phyloP scores from a whole-genome alignment of 2,329 filamentous ascomycete genomes.

The Colletotrichum agaves region DNA sequence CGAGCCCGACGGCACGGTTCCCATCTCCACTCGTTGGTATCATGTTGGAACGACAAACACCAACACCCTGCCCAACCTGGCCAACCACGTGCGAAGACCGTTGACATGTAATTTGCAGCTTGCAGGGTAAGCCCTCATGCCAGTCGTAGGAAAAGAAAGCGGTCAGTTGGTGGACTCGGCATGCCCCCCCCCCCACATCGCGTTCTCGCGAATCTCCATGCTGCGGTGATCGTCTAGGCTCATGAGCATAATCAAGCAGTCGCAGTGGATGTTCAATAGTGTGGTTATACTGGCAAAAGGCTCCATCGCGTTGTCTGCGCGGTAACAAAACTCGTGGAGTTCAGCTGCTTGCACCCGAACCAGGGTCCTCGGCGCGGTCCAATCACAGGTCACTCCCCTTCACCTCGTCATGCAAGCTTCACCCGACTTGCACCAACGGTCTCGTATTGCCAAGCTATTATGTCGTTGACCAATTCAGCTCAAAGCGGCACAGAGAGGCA shows the following conservation, averaged over 20 bases:
- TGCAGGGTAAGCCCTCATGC: background rate
- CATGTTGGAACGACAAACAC: background rate
- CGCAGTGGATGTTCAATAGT: background rate
- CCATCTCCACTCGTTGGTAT: background rate
- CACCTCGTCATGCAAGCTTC: background rate
- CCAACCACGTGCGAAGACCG: background rate
- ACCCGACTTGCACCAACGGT: conserved; percentile 13
- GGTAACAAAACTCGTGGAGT: background rate
- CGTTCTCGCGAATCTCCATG: background rate
- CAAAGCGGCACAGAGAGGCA: background rate
- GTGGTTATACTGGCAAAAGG: background rate
- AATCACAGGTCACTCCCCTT: background rate
- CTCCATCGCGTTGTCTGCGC: background rate
- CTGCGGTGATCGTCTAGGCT: background rate
- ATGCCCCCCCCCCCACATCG: background rate
- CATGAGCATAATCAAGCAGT: background rate
- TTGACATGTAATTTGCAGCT: background rate
- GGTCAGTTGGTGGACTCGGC: background rate
- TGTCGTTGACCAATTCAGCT: background rate
- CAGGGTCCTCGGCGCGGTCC: background rate
- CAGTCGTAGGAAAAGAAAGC: background rate
- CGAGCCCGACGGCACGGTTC: background rate
- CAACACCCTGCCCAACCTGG: background rate
- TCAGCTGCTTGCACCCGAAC: background rate
- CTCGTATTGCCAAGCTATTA: conserved; percentile 4